Base-by-base conservation (phyloP, 306 rosid genomes). In the Quercus ilex region DNA sequence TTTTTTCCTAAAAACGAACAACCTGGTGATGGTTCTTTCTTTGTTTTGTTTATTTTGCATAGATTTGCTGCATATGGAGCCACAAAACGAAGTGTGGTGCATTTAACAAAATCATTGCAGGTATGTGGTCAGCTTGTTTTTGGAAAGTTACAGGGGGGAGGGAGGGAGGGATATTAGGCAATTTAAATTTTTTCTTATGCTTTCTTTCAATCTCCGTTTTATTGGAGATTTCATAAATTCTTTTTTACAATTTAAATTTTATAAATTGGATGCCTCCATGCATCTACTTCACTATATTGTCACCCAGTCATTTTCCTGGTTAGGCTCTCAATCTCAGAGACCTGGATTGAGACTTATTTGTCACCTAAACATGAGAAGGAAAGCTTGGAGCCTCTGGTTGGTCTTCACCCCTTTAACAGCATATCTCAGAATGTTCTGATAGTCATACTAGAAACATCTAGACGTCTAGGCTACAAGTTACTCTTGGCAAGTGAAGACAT, bases 11-110 rank as follows among this genome's bases (percentile, higher is more conserved):
- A 67, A 67, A 33, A 19, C 10, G 19, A 73, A 55, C 52, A 26
- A 52, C 49, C 55, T 31, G 52, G 73, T 74, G 63, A 73, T 25
- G 23, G 10, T 74, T 75, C 26, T 59, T 76, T 74, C 30, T 38
- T n/a, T 77, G 63, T 65, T 77, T 75, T 74, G 71, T 10, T 57
- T 58, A 49, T 35, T 74, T 78, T 75, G 71, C 79, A 43, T 80
- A 94, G 99, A 85, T 94, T 94, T 92, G 97, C 99, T 81, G 99
- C 99, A 30, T 92, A 94, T 63, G 99, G 98, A 84, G 98, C 98
- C 81, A 94, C 98, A 79, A 94, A 94, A 85, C 91, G 98, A 83
- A 94, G 98, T 62, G 98, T 87, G 77, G 98, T 94, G 80, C 99
- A 94, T 89, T 86, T 94, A 82, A 92, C 99, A 55, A 94, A 94